These are phyloP conservation scores for Rhizopus sp. DNA, from an alignment of 371 early-diverging fungal species.

Conservation along the genomic window DNA sequence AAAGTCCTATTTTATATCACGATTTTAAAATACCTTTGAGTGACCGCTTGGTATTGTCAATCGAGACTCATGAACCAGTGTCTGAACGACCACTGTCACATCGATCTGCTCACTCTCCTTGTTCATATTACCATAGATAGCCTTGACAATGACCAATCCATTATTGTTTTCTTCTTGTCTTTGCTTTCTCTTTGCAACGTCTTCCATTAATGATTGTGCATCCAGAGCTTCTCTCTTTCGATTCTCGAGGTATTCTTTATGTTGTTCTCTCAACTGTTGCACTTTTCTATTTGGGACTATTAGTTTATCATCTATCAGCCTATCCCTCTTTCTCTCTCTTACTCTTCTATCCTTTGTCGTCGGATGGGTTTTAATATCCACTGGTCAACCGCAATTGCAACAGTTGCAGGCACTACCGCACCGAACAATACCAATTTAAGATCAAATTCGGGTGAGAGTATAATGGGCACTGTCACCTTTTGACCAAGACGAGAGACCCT, in stretches of 20 bases:
- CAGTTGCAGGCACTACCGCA: slow-evolving; percentile 64
- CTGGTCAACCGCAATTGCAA: slow-evolving; percentile 68
- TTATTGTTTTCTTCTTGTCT: slow-evolving; percentile 71
- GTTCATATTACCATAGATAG: slow-evolving; percentile 83
- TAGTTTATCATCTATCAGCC: neutral
- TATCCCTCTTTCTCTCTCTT: too few species aligned
- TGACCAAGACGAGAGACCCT: slow-evolving; percentile 86
- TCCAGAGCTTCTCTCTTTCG: slow-evolving; percentile 81
- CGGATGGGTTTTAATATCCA: slow-evolving; percentile 72
- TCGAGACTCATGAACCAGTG: slow-evolving; percentile 82
- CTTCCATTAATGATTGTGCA: slow-evolving; percentile 72
- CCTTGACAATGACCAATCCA: slow-evolving; percentile 84
- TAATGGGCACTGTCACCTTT: slow-evolving; percentile 78
- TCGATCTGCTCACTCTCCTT: slow-evolving; percentile 66
- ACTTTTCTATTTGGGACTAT: slow-evolving; percentile 58
- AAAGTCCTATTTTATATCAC: neutral
- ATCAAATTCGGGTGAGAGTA: slow-evolving; percentile 75
- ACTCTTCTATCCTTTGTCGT: slow-evolving; percentile 59
- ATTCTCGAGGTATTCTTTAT: slow-evolving; percentile 70
- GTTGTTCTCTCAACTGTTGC: slow-evolving; percentile 71
- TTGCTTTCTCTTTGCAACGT: slow-evolving; percentile 67
- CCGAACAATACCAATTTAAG: slow-evolving; percentile 68
- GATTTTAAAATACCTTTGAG: slow-evolving; percentile 68
- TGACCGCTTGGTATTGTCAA: slow-evolving; percentile 85
- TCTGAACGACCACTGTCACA: slow-evolving; percentile 85